Evolutionary conservation across 2,329 filamentous ascomycete genomes (phyloP).

Genomic region (Fusarium anthophilum): DNA sequence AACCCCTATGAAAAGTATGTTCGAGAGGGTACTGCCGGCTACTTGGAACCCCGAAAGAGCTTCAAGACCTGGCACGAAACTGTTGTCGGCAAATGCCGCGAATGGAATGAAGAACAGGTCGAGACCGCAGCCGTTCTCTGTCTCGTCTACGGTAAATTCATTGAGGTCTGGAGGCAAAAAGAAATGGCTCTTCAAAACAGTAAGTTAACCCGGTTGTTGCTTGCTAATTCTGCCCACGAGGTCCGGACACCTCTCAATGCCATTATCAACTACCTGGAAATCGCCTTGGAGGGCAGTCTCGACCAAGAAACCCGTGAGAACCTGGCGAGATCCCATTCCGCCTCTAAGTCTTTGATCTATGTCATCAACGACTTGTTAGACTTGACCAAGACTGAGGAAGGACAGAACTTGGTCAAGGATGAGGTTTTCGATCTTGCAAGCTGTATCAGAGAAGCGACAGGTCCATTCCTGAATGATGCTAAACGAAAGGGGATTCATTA

Average conservation of each 20-base stretch:
- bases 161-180: conserved; percentile 92
- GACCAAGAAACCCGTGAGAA: conserved; percentile 88
- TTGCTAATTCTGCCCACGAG: conserved; percentile 92
- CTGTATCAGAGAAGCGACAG: conserved; percentile 80
- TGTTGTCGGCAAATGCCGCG: conserved; percentile 81
- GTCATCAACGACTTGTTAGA: conserved; percentile 94
- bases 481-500: conserved; percentile 79
- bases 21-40: conserved; percentile 75
- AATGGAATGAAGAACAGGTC: conserved; percentile 89
- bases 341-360: conserved; percentile 91
- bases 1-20: conserved; percentile 85
- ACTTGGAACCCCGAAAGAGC: conserved; percentile 80
- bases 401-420: conserved; percentile 79
- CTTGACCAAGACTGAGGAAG: conserved; percentile 87
- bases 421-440: conserved; percentile 78
- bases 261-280: conserved; percentile 94
- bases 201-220: conserved; percentile 78
- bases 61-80: conserved; percentile 86
- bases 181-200: conserved; percentile 85
- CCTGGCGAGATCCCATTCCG: conserved; percentile 83
- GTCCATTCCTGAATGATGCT: conserved; percentile 78
- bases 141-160: conserved; percentile 88
- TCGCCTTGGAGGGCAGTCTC: conserved; percentile 82
- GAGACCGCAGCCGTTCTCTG: conserved; percentile 90
- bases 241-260: conserved; percentile 91